Evolutionary conservation across 148 eudicot genomes (phyloP), one percentile per base, ranked within the genome.

Genomic region (Mesembryanthemum crystallinum): DNA sequence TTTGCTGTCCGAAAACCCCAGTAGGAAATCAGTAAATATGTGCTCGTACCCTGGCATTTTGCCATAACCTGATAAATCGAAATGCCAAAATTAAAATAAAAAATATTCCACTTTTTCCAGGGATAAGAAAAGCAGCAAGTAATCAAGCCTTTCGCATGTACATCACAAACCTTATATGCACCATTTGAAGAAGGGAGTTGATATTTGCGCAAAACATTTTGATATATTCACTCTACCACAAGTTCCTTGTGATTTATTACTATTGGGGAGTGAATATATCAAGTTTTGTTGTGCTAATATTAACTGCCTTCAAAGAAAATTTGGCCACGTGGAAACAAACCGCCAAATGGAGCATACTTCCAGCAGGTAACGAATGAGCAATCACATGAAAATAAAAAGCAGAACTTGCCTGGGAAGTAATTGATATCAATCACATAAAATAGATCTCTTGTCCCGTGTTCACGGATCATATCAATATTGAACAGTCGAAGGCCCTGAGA

Each of bases 11-110:
- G 18, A 75, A 35, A 89, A 72, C 69, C 79, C 83, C 17, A 78
- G 83, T 33, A 91, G 86, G 76, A 91, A 91, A 80, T 91, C 91
- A 13, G 91, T 89, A 76, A 91, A 91, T 75, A 87, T 83, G 58
- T 86, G 91, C 80, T 91, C 96, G 64, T 91, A 91, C 20, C 79
- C 91, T 1, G 96, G 93, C 87, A 91, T 83, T 85, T 91, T 91
- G 49, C 93, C 96, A 80, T 74, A 91, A 58, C 96, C 93, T 91
- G 89, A 67, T 59, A 75, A 54, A 30, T 57, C 0, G 49, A 77
- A 69, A 25, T n/a, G 69, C 29, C 58, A 58, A 39, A 25, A 61
- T 63, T 37, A 43, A n/a, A 58, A 49, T 24, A 15, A 32, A 27
- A 45, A 60, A 21, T 52, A 45, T 1, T 15, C 57, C 21, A 20